A percentile compares a stretch with the other conserved stretches of the same genome.
These are phyloP conservation scores for Rehmannia glutinosa DNA, from an alignment of 257 asterid species.

Conservation along the genomic window DNA sequence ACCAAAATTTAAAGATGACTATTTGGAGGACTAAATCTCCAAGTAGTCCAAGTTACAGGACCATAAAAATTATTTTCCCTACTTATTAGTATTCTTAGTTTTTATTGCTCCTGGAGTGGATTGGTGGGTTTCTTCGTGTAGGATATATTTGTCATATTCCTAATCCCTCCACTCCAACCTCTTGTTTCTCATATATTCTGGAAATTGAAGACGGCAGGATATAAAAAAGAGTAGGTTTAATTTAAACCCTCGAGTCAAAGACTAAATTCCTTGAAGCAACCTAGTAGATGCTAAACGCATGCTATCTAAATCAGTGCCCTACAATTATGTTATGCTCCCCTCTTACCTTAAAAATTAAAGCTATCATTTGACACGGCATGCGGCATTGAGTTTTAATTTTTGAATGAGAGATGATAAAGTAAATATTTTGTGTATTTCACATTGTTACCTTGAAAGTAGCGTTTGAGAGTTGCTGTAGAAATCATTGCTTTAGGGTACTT, in stretches of 20 bases:
- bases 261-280: background rate
- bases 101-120: background rate
- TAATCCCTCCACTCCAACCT: background rate
- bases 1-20: too few relatives aligned
- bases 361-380: background rate
- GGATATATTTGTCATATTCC: background rate
- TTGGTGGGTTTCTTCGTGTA: background rate
- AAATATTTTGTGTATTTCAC: background rate
- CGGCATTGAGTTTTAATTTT: background rate
- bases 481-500: background rate
- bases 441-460: background rate
- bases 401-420: background rate
- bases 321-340: background rate
- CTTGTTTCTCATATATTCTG: too few relatives aligned
- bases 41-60: too few relatives aligned
- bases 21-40: too few relatives aligned
- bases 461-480: background rate
- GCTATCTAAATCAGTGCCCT: background rate
- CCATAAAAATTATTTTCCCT: too few relatives aligned
- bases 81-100: background rate
- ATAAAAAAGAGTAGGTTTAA: background rate
- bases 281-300: background rate
- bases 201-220: background rate
- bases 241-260: background rate
- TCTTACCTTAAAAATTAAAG: background rate